These are phyloP conservation scores for Solanum megistacrolobum DNA, from an alignment of 257 asterid species.

Conservation along the genomic window DNA sequence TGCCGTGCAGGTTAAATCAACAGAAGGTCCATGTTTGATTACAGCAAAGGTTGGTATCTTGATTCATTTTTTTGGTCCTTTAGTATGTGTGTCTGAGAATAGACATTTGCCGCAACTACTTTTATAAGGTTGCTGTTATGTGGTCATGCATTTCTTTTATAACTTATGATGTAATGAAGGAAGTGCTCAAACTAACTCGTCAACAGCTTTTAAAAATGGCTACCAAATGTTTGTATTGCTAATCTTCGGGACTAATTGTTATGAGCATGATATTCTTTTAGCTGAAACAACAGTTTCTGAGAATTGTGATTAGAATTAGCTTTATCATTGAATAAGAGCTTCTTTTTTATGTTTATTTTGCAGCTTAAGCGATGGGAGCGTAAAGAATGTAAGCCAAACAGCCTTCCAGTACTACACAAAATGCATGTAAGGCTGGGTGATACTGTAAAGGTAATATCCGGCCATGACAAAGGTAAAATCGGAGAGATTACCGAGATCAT, in stretches of 20 bases:
- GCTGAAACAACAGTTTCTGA: background rate
- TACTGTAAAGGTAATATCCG: slow-evolving; percentile 82
- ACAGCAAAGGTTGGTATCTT: slow-evolving; percentile 52
- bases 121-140: background rate
- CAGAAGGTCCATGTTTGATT: slow-evolving; percentile 41
- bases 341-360: background rate
- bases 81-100: background rate
- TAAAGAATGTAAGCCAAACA: slow-evolving; percentile 93
- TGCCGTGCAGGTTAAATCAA: slow-evolving; percentile 47
- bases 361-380: slow-evolving; percentile 93
- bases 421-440: slow-evolving; percentile 94
- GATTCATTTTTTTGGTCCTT: background rate
- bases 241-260: background rate
- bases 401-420: slow-evolving; percentile 80
- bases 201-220: background rate
- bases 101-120: background rate
- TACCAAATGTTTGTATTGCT: background rate
- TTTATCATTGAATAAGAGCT: background rate
- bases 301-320: background rate
- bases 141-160: background rate
- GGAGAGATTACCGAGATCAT: slow-evolving; percentile 67
- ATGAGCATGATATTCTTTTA: background rate
- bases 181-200: background rate
- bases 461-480: slow-evolving; percentile 79
- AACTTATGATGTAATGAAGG: background rate